Conservation (phyloP, 305 asterid genomes). For the Fraxinus latifolia region DNA sequence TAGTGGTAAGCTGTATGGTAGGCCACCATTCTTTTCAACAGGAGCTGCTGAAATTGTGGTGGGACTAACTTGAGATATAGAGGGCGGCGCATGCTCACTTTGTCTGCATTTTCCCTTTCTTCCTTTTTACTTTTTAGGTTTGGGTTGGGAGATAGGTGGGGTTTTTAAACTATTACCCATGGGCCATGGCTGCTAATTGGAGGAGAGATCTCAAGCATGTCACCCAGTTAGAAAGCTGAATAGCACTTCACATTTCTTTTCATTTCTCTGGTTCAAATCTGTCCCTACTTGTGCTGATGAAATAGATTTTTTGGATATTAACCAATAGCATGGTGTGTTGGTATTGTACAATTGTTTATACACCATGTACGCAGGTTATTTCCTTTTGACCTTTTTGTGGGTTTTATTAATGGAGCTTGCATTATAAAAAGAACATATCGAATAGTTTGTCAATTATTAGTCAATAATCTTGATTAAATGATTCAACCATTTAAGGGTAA, state of each 20-base stretch:
- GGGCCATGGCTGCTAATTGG: neutral
- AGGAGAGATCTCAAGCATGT: neutral
- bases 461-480: neutral
- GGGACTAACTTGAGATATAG: neutral
- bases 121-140: neutral
- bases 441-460: neutral
- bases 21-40: neutral
- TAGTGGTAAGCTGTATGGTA: neutral
- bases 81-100: neutral
- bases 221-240: neutral
- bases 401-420: neutral
- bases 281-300: neutral
- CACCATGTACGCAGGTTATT: neutral
- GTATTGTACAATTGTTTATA: neutral
- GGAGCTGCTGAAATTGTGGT: neutral
- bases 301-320: neutral
- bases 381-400: neutral
- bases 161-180: neutral
- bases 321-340: neutral
- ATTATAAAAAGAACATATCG: neutral
- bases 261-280: neutral
- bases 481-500: neutral
- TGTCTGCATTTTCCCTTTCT: neutral
- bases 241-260: neutral
- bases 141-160: neutral